Base-by-base conservation (phyloP, 2,329 filamentous ascomycete species). In the Zarea fungicola region DNA sequence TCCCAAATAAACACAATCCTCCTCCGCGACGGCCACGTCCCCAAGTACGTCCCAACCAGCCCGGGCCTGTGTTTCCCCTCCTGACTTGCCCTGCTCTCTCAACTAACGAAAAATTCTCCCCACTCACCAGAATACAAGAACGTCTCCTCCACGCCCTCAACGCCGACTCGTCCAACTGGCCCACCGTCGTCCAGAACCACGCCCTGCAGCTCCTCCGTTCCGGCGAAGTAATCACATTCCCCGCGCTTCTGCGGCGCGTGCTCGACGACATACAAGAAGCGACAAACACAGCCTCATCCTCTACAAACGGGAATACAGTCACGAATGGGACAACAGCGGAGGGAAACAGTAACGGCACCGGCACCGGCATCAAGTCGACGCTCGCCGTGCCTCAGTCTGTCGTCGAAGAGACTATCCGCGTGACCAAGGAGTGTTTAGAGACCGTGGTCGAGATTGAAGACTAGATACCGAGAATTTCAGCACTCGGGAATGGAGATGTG, bases 1-100 rank as follows among this genome's bases (percentile, higher is more conserved):
- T 83, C 80, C 2, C 74, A 83, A 56, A 80, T 85, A 58, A 84
- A 85, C 60, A 70, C 72, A 9, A 58, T 78, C 11, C 66, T 85
- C 21, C 68, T 84, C 28, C 70, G 72, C 34, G 79, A 81, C 39
- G 81, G 81, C 3, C 76, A 83, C 53, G 74, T 83, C 21, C 64
- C 71, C 40, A 81, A 77, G 81, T 84, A 69, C 45, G 67, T 53
- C 35, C 26, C 48, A 31, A 18, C 4, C 16, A 10, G 16, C 11
- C 48, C 42, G 9, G 2, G 5, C 18, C 14, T 31, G 23, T 26
- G 13, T 13, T 35, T 22, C 25, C 14, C 25, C 23, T 37, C 40
- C 39, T 49, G 45, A 47, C 21, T 26, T 39, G 9, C 14, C 35
- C 34, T 18, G 8, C 8, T 14, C 4, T 13, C n/a, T 6, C 8